Evolutionary conservation across 2,329 filamentous ascomycete genomes (phyloP).

Genomic region (Fusarium sp.): DNA sequence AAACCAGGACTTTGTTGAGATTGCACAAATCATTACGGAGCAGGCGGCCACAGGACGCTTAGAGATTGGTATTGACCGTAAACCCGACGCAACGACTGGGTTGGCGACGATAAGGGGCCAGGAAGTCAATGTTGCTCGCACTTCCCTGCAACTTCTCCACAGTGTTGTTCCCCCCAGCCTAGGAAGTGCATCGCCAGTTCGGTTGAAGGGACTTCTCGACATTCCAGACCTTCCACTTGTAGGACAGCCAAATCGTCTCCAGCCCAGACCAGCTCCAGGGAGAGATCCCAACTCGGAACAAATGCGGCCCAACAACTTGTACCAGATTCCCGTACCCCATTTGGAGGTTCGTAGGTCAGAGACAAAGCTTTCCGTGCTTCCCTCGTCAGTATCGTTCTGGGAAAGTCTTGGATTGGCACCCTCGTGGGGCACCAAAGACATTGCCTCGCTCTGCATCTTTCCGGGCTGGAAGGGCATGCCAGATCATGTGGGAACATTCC

Average conservation of each 20-base stretch:
- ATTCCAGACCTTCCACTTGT: conserved; percentile 67
- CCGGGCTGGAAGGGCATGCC: conserved; percentile 73
- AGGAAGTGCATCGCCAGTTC: conserved; percentile 52
- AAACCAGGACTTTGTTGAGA: conserved; percentile 72
- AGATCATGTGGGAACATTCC: conserved; percentile 71
- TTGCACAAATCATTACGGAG: conserved; percentile 78
- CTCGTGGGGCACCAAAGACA: conserved; percentile 76
- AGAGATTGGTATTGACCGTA: conserved; percentile 46
- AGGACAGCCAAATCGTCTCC: conserved; percentile 63
- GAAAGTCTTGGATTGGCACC: conserved; percentile 82
- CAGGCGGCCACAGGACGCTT: conserved; percentile 70
- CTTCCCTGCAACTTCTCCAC: conserved; percentile 62
- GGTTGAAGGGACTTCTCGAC: conserved; percentile 63
- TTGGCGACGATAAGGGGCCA: conserved; percentile 52
- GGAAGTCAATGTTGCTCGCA: conserved; percentile 58
- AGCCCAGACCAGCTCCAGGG: conserved; percentile 59
- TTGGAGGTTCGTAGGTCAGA: conserved; percentile 79
- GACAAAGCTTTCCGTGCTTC: conserved; percentile 76
- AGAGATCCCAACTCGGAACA: conserved; percentile 58
- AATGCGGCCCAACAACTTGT: conserved; percentile 64
- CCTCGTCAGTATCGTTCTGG: conserved; percentile 83
- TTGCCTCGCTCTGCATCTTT: conserved; percentile 77
- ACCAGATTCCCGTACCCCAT: conserved; percentile 75
- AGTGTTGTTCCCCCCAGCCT: conserved; percentile 59
- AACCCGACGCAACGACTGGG: conserved; percentile 29